Base-by-base conservation (phyloP, 257 asterid species). In the Gentiana macrophylla region DNA sequence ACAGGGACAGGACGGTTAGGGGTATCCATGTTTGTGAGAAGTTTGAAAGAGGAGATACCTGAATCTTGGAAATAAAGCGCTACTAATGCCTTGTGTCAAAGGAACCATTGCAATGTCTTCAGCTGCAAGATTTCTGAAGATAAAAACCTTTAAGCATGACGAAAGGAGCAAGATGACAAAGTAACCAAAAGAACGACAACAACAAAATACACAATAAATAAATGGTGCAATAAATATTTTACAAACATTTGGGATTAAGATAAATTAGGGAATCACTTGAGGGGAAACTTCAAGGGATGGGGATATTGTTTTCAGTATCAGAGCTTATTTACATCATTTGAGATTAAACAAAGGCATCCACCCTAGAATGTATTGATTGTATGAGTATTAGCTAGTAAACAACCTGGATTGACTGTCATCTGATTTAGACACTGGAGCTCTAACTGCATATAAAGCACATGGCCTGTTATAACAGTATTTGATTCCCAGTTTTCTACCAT, bases 61-160 rank as follows among this genome's bases (percentile, higher is more conserved):
- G 86, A 90, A 86, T 67, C 78, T 65, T 48, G 98, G 98, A 71
- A 77, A 80, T 73, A 84, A 72, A 33, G 89, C 95, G n/a, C 96
- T 90, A 48, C 83, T 83, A 62, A 82, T 80, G 80, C 77, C 62
- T 62, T 51, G 70, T 41, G 94, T 84, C 77, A 84, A 80, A 61
- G 77, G 67, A 62, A 74, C 55, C 50, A 62, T n/a, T 37, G 62
- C 37, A 5, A 53, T 68, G 60, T 70, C 83, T 62, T 82, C 79
- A 51, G 86, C 70, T 66, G 70, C 73, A 57, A 70, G 48, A 62
- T 62, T 64, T 65, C 84, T 73, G 86, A 77, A 53, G 67, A 54
- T 47, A 49, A 68, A 35, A 3, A 35, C 35, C 10, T 32, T 34
- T 11, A 43, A 44, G 53, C 46, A 41, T 5, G 46, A 10, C 6